Percentiles rank a stretch among this genome's conserved stretches.
Conservation (phyloP, 352 stramenopile genomes). For the Peronospora belbahrii region DNA sequence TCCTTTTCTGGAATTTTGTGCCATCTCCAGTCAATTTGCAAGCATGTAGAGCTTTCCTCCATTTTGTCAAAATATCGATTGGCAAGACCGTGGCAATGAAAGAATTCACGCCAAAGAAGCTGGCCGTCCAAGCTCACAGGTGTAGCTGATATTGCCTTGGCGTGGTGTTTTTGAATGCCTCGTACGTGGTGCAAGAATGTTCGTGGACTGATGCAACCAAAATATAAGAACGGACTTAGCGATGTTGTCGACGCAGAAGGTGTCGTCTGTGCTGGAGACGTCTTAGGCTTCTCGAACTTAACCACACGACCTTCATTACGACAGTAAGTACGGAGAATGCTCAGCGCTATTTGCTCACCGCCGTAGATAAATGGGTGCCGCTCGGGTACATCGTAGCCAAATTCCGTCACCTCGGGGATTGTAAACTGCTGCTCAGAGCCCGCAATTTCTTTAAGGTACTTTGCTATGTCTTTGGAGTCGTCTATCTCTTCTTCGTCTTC, state of each 20-base stretch:
- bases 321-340: constrained; percentile 56
- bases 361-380: constrained; percentile 67
- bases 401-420: constrained; percentile 52
- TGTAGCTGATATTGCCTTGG: constrained; percentile 58
- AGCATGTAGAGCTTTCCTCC: constrained; percentile 88
- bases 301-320: constrained; percentile 75
- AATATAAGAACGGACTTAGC: constrained; percentile 91
- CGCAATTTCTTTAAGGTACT: constrained; percentile 33
- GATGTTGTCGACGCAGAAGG: constrained; percentile 89
- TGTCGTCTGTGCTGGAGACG: constrained; percentile 79
- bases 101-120: constrained; percentile 95
- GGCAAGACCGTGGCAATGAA: constrained; percentile 69
- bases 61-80: constrained; percentile 91
- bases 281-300: constrained; percentile 97
- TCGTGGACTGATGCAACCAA: constrained; percentile 88
- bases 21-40: constrained; percentile 81
- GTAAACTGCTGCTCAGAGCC: constrained; percentile 50
- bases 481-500: constrained; percentile 12
- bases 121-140: constrained; percentile 90
- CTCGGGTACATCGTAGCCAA: constrained; percentile 42
- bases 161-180: constrained; percentile 51
- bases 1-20: constrained; percentile 68
- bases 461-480: constrained; percentile 8
- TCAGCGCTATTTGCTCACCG: constrained; percentile 53
- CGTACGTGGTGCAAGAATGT: constrained; percentile 87